These are phyloP conservation scores for Hypomontagnella monticulosa DNA, from an alignment of 495 filamentous ascomycete genomes.

Conservation along the genomic window DNA sequence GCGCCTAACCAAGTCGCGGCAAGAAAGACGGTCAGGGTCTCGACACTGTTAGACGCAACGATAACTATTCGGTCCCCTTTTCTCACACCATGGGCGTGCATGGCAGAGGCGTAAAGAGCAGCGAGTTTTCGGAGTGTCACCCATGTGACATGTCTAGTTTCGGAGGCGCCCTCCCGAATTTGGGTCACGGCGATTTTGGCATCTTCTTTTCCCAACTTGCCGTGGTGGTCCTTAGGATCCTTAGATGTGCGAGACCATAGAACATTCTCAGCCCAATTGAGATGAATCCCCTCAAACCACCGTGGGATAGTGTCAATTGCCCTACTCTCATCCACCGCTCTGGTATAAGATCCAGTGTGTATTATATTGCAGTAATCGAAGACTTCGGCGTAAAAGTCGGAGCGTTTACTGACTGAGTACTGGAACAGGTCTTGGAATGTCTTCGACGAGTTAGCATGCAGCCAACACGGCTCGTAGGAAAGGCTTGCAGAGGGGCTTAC, in stretches of 20 bases:
- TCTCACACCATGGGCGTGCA: slow-evolving; percentile 68
- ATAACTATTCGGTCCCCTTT: slow-evolving; percentile 78
- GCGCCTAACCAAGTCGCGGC: slow-evolving; percentile 73
- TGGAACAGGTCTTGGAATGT: slow-evolving; percentile 71
- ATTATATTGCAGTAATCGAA: slow-evolving; percentile 69
- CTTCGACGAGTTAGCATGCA: slow-evolving; percentile 44
- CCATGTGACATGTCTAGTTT: slow-evolving; percentile 69
- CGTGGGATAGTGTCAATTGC: slow-evolving; percentile 73
- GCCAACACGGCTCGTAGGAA: not conserved
- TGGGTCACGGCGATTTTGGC: slow-evolving; percentile 73
- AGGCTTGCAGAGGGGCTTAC: slow-evolving; percentile 2
- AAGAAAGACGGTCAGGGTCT: slow-evolving; percentile 73
- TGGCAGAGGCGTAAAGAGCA: slow-evolving; percentile 66
- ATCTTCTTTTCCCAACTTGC: slow-evolving; percentile 71
- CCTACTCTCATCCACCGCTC: slow-evolving; percentile 71
- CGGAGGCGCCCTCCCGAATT: slow-evolving; percentile 72
- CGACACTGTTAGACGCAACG: slow-evolving; percentile 76
- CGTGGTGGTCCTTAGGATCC: slow-evolving; percentile 43
- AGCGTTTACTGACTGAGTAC: slow-evolving; percentile 68
- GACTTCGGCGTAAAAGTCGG: slow-evolving; percentile 72
- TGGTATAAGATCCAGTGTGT: slow-evolving; percentile 64
- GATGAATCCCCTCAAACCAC: slow-evolving; percentile 72
- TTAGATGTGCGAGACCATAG: slow-evolving; percentile 57
- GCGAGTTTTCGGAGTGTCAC: slow-evolving; percentile 65
- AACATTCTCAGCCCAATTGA: slow-evolving; percentile 74